These are phyloP conservation scores for Luvunga scandens DNA, from an alignment of 345 rosid genomes.

Conservation along the genomic window DNA sequence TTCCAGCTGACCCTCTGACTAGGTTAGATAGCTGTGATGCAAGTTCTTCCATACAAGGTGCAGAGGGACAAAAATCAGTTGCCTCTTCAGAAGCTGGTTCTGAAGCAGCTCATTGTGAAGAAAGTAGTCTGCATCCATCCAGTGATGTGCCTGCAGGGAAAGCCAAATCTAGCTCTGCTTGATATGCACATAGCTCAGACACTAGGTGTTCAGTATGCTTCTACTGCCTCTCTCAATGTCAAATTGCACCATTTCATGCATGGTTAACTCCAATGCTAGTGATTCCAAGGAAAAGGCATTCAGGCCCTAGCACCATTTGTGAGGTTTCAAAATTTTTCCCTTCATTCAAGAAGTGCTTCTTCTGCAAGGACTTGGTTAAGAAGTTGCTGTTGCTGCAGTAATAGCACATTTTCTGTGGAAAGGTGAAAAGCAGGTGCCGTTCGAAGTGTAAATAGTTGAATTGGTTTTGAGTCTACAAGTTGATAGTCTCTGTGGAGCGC, in stretches of 20 bases:
- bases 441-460: conserved; percentile 11
- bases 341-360: background rate
- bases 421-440: background rate
- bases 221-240: background rate
- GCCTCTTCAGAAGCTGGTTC: background rate
- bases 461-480: conserved; percentile 1
- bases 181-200: background rate
- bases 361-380: background rate
- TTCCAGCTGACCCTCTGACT: conserved; percentile 1
- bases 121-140: background rate
- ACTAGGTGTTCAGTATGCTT: background rate
- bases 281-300: conserved; percentile 1
- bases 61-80: background rate
- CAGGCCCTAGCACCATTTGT: background rate
- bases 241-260: background rate
- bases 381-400: background rate
- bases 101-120: conserved; percentile 9
- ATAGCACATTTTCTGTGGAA: background rate
- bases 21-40: background rate
- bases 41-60: conserved; percentile 9
- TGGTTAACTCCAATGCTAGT: background rate
- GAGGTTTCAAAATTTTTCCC: background rate
- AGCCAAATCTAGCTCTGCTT: conserved; percentile 1
- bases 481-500: background rate
- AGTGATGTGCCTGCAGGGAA: conserved; percentile 6